These are phyloP conservation scores for Marasmius fiardii DNA, from an alignment of 1,284 basidiomycete species.

Conservation along the genomic window DNA sequence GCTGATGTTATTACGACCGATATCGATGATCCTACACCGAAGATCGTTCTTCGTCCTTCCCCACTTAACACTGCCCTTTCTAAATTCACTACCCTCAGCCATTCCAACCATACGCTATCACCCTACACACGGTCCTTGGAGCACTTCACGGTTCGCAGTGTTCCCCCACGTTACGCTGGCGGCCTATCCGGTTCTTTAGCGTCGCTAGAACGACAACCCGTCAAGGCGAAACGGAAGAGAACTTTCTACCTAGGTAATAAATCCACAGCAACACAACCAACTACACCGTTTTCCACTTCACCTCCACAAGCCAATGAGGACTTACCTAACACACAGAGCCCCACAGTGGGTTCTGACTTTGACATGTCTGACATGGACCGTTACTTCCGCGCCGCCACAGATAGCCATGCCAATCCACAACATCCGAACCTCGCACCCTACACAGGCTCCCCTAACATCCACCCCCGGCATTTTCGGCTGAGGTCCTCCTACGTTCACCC, in stretches of 20 bases:
- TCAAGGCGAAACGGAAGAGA: slow-evolving; percentile 78
- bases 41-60: slow-evolving; percentile 68
- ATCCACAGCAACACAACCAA: slow-evolving; percentile 20
- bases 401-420: slow-evolving; percentile 21
- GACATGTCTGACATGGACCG: slow-evolving; percentile 74
- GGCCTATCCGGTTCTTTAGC: slow-evolving; percentile 21
- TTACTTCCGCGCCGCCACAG: slow-evolving; percentile 53
- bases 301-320: slow-evolving; percentile 7
- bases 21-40: slow-evolving; percentile 37
- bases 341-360: slow-evolving; percentile 53
- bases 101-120: slow-evolving; percentile 87
- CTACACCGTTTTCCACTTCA: slow-evolving; percentile 12
- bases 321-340: slow-evolving; percentile 9
- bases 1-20: slow-evolving; percentile 7
- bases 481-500: slow-evolving; percentile 17
- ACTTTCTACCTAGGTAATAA: slow-evolving; percentile 65
- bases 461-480: slow-evolving; percentile 15
- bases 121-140: slow-evolving; percentile 86
- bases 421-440: background rate
- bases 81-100: slow-evolving; percentile 79
- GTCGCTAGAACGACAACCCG: slow-evolving; percentile 43
- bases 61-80: slow-evolving; percentile 71
- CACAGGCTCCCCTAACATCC: slow-evolving; percentile 10
- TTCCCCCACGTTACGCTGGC: slow-evolving; percentile 53
- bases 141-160: slow-evolving; percentile 87